phyloP scores from a whole-genome alignment of 2,329 filamentous ascomycete species.

The Aspergillus pseudoglaucus region DNA sequence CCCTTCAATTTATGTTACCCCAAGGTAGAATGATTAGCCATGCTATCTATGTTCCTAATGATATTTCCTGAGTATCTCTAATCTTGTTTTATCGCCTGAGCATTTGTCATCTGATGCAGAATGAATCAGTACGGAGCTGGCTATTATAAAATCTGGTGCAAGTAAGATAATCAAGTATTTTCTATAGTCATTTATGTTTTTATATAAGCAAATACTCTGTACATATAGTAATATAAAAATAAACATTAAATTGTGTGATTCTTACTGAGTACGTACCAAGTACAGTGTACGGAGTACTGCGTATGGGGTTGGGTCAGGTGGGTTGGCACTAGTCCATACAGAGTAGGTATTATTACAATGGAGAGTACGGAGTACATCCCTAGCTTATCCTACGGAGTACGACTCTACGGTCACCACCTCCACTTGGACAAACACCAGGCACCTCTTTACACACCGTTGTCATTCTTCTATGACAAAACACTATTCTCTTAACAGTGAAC shows the following conservation, averaged over 20 bases:
- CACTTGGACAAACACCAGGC: constrained; percentile 1
- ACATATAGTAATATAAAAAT: too few species aligned
- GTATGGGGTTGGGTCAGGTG: background rate
- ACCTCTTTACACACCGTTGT: background rate
- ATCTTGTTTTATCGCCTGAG: too few species aligned
- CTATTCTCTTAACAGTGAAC: background rate
- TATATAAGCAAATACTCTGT: too few species aligned
- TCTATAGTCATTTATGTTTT: too few species aligned
- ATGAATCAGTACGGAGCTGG: too few species aligned
- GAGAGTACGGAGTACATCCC: constrained; percentile 3
- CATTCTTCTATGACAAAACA: background rate
- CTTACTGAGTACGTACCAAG: background rate
- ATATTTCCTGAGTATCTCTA: too few species aligned
- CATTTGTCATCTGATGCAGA: too few species aligned
- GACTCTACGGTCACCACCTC: constrained; percentile 12
- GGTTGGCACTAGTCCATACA: background rate
- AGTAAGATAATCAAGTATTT: too few species aligned
- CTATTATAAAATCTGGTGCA: too few species aligned
- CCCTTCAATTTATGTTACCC: too few species aligned
- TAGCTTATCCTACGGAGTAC: constrained; percentile 5
- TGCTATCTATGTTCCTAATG: too few species aligned
- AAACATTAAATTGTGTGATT: background rate
- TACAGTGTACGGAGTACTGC: background rate
- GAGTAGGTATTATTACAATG: constrained; percentile 2
- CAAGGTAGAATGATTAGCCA: too few species aligned